Base-by-base conservation (phyloP, 169 alveolate species). In the Theileria parva region DNA sequence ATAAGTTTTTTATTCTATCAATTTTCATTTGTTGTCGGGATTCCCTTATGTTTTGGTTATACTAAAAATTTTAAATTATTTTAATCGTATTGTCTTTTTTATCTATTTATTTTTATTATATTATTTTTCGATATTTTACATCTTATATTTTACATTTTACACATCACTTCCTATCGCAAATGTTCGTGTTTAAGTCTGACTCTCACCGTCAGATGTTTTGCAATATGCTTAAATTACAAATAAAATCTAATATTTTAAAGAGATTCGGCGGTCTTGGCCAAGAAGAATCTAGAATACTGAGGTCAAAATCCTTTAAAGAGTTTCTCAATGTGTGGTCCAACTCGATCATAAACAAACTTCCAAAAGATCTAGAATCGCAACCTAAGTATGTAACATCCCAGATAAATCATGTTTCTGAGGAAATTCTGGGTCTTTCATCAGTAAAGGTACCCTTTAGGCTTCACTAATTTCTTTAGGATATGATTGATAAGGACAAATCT, bases 181-280 rank as follows among this genome's bases (percentile, higher is more conserved):
- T 80, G 88, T 55, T 51, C 0, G 32, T 0, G 13, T 83, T 83
- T 21, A 68, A 53, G 50, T 67, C 81, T 30, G 86, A 76, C 51
- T 72, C 86, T 30, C 89, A 83, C 71, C 85, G 86, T 57, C 23
- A 79, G 55, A 57, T 83, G 80, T 76, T 76, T 21, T 67, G 57
- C 23, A 74, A 81, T 66, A 83, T 83, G 89, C 65, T 83, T 9
- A 67, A 76, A 21, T 66, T 83, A 65, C 86, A 83, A 74, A 55
- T 83, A 30, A 70, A 72, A 11, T 70, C 85, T 37, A 76, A 64
- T n/a, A 39, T 83, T 12, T 68, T 83, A 15, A 39, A 69, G 11
- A 70, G 89, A 23, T 83, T 83, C 71, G 89, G 89, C 5, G 89
- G 89, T 12, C 13, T 64, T 57, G 76, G 89, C 61, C 89, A 83